Evolutionary conservation across 148 eudicot species (phyloP).

Genomic region (Euryodendron excelsum): DNA sequence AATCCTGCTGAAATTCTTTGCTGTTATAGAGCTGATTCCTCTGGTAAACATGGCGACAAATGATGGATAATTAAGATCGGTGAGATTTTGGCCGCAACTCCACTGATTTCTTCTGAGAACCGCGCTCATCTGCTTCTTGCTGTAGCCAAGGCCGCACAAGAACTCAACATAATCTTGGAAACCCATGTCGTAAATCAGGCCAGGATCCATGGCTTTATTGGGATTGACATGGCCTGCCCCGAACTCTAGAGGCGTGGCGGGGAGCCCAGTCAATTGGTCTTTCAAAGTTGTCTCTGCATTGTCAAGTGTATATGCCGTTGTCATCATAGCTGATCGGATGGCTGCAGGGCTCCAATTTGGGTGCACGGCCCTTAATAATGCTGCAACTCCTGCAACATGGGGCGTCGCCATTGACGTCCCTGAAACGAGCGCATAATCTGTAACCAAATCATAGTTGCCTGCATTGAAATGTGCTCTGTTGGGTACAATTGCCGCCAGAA

Average conservation of each 20-base stretch:
- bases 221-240: conserved; percentile 33
- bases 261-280: neutral
- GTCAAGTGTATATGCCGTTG: conserved; percentile 19
- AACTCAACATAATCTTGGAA: conserved; percentile 21
- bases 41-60: neutral
- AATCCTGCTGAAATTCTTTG: neutral
- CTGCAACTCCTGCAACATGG: conserved; percentile 16
- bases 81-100: neutral
- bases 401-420: conserved; percentile 17
- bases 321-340: conserved; percentile 18
- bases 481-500: conserved; percentile 4
- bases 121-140: neutral
- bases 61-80: conserved; percentile 7
- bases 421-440: neutral
- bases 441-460: neutral
- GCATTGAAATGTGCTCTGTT: neutral
- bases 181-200: conserved; percentile 26
- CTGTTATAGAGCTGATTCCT: neutral
- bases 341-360: conserved; percentile 19
- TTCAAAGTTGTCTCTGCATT: neutral
- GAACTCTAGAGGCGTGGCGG: conserved; percentile 25
- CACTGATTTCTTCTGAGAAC: no score
- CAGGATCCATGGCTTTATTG: conserved; percentile 29
- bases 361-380: conserved; percentile 13
- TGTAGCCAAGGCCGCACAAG: conserved; percentile 22